Evolutionary conservation across 2,329 filamentous ascomycete genomes (phyloP), one percentile per base, ranked within the genome.

Genomic region (Fusarium sp.): DNA sequence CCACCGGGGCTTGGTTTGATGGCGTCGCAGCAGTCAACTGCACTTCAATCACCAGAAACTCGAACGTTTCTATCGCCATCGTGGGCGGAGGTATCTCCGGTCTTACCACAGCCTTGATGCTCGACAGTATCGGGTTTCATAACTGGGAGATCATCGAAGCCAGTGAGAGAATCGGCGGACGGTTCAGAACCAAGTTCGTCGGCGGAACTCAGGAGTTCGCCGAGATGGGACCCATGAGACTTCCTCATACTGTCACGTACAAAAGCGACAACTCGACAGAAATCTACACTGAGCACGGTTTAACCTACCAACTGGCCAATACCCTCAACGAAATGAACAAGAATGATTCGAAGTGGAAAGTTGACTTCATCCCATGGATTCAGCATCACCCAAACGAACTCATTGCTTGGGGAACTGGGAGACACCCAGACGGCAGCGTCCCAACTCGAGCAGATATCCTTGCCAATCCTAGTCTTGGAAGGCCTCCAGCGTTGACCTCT

Each of bases 11-110:
- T 6, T 72, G 64, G 68, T 72, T 72, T 4, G 60, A 72, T 3
- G 68, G 40, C 0, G 64, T 72, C 4, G 47, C 36, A 14, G 54
- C 33, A 4, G 25, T 71, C 10, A 65, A 72, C 14, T 56, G 42
- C 5, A 62, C 54, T 13, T 31, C 42, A 2, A 4, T 50, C 31
- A 38, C 65, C 1, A 59, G 35, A 13, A 42, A 20, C 0, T 31
- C 56, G 4, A 68, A 63, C 2, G 36, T 35, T 16, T 63, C 66
- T 1, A 86, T 93, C 70, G 91, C 86, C 61, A 93, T 93, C 56
- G 83, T 93, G 6, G 91, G 91, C 18, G 91, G 88, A 14, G 91
- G 91, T 8, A 92, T 93, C 87, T 84, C 89, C 2, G 91, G 91
- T 0, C 80, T 93, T 56, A 90, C 92, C 87, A 92, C 87, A 2